Base-by-base conservation (phyloP, 768 basidiomycete species). In the Tubosaeta sp. region DNA sequence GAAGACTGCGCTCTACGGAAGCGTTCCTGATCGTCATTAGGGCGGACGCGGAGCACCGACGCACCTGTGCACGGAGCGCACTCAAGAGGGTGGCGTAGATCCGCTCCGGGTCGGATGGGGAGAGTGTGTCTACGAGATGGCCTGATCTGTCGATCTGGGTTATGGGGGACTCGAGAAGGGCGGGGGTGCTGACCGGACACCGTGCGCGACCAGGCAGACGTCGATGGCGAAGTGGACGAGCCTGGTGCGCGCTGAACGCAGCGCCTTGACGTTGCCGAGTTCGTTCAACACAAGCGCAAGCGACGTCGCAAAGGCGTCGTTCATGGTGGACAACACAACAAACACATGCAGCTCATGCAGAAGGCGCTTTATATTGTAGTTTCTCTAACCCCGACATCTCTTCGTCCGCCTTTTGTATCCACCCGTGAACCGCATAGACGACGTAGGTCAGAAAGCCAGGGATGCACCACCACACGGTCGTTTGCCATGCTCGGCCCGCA, bases 321-420 rank as follows among this genome's bases (percentile, higher is more conserved):
- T 18, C 56, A 61, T 60, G 48, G 36, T 30, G 11, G 29, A 8
- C 43, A 31, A 21, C 38, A 31, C 30, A 19, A 19, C 16, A 27
- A 25, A 10, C 11, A 19, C n/a, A n/a, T n/a, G n/a, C n/a, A n/a
- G n/a, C 22, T 72, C 60, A 82, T 46, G 82, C 81, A 6, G 83
- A 80, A 22, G 73, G 77, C 10, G 82, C 76, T 8, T 59, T 57
- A 54, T 86, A 86, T 59, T 71, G 77, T 66, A 84, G 65, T 13
- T 63, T 66, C 60, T 85, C 79, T 25, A 86, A 65, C 36, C 74
- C 71, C 1, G 70, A 67, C 18, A 86, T 72, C 29, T 72, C 74
- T 54, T 75, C 66, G 57, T 76, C 72, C 11, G 76, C 76, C 41
- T 68, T 66, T 40, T 67, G 62, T 36, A 81, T 74, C 44, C 77